Base-by-base conservation (phyloP, 73 alveolate genomes). In the Paramecium pentaurelia region DNA sequence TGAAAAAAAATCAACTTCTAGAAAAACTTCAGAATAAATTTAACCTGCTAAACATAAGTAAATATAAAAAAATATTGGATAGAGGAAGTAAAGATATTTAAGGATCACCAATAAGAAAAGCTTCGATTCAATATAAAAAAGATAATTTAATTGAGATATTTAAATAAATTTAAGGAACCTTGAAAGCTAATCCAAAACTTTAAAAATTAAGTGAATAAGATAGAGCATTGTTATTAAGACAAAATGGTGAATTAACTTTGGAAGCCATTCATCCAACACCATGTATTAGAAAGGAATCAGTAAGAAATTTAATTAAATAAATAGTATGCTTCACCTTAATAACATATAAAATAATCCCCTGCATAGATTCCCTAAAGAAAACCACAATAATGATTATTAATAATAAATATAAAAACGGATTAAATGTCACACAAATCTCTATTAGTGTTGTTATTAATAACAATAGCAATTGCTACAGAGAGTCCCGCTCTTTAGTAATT, bases 361-460 rank as follows among this genome's bases (percentile, higher is more conserved):
- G 84, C 84, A 11, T 64, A 64, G 84, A 34, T 64, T 64, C 84
- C 84, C 27, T 64, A 64, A 64, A 64, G 84, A 64, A 64, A 64
- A 64, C 84, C 73, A 80, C 51, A 80, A 80, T 37, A 80, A 80
- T 80, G 73, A 44, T 80, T 42, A 80, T 42, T 80, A 80, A 45
- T 80, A 45, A 32, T 54, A 32, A 44, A 80, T 80, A 80, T 45
- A 80, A 80, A 80, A 80, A 80, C 91, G 91, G 91, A 80, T 80
- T 42, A 64, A 64, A 64, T 64, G 84, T 32, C 84, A 28, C 47
- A 22, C 18, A 80, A 47, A 14, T 28, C 75, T 45, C 77, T 80
- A 14, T 36, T 80, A 9, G 28, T 40, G 18, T 40, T 80, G 73
- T n/a, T 80, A 36, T 28, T 80, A 49, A 38, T 42, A 9, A 49